Percentiles rank a stretch among this genome's conserved stretches.
Conservation (phyloP, 106 monocot species). For the Apostasia ramifera region DNA sequence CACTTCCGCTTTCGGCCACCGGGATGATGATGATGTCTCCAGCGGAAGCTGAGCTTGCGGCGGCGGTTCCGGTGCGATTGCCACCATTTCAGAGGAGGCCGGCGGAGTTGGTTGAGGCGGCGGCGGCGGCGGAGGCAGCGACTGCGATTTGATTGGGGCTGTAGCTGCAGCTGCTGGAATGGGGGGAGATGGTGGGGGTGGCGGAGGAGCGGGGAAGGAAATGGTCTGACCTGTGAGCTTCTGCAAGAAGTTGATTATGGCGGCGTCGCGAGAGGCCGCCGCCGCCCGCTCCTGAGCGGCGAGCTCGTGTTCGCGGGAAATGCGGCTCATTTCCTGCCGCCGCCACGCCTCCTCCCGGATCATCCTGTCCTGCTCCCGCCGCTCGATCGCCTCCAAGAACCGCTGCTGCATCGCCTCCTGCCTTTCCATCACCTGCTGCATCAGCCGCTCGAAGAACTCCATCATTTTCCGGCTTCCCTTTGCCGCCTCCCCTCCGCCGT, state of each 20-base stretch:
- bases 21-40: conserved; percentile 13
- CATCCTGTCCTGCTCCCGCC: conserved; percentile 59
- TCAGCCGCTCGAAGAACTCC: conserved; percentile 60
- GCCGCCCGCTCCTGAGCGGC: conserved; percentile 52
- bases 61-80: background rate
- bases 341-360: conserved; percentile 77
- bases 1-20: conserved; percentile 67
- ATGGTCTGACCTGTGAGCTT: conserved; percentile 46
- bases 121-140: background rate
- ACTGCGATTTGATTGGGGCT: background rate
- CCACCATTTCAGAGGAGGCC: background rate
- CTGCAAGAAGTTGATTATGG: conserved; percentile 60
- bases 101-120: conserved; percentile 2
- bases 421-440: conserved; percentile 67
- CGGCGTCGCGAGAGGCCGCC: conserved; percentile 46
- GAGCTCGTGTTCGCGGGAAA: conserved; percentile 54
- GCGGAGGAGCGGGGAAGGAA: conserved; percentile 3
- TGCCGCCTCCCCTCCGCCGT: conserved; percentile 1
- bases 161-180: background rate
- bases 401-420: conserved; percentile 70
- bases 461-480: conserved; percentile 31
- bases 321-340: conserved; percentile 63
- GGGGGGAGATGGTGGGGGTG: background rate
- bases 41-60: conserved; percentile 1
- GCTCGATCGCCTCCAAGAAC: conserved; percentile 71